Evolutionary conservation across 192 early-diverging fungal species (phyloP), one percentile per base, ranked within the genome.

Genomic region (Ambispora gerdemannii): DNA sequence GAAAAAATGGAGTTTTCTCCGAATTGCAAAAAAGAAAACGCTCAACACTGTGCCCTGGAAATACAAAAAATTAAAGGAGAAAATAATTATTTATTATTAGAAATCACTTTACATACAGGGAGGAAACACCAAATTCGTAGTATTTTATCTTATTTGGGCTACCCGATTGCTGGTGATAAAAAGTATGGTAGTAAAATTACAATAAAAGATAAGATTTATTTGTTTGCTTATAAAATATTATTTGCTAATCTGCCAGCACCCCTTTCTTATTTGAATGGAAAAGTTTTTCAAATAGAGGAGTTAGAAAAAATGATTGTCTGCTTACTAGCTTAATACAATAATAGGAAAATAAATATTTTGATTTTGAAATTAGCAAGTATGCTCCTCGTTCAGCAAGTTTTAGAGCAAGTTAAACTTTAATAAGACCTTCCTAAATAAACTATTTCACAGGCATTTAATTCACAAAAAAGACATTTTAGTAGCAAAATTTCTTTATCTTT

Each of bases 351-450:
- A n/a, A n/a, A n/a, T n/a, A n/a, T n/a, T n/a, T n/a, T n/a, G n/a
- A n/a, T n/a, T n/a, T n/a, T n/a, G n/a, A n/a, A n/a, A n/a, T n/a
- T n/a, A n/a, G n/a, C n/a, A n/a, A n/a, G n/a, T n/a, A n/a, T n/a
- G n/a, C n/a, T n/a, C n/a, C n/a, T n/a, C n/a, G n/a, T n/a, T n/a
- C n/a, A n/a, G n/a, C n/a, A n/a, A n/a, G n/a, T n/a, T n/a, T n/a
- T n/a, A n/a, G n/a, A n/a, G n/a, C n/a, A n/a, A n/a, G n/a, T n/a
- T n/a, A n/a, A n/a, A n/a, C n/a, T 62, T 34, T 62, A 62, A 62
- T 62, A 62, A 34, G 60, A 32, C 32, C 60, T 62, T 62, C 60
- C 60, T 34, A 62, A 62, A 62, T 62, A 62, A 34, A 62, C 60
- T 17, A 17, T 62, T 3, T 4, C 19, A 35, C 36, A 3, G 31